Evolutionary conservation across 2,329 filamentous ascomycete species (phyloP).

Genomic region (Paecilomyces formosus): DNA sequence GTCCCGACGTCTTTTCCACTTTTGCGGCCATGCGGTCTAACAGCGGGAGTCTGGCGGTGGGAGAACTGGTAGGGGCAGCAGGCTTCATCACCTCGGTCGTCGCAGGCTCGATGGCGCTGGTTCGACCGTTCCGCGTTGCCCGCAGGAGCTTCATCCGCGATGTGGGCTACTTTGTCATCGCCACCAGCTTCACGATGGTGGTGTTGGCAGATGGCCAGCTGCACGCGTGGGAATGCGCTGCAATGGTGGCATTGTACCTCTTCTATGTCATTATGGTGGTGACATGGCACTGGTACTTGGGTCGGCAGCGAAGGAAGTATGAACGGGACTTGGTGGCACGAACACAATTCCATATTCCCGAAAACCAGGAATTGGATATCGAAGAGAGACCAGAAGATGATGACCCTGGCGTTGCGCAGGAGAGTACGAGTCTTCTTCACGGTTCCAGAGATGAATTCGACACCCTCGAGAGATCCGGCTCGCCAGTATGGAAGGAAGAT

Average conservation of each 20-base stretch:
- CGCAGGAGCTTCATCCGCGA: conserved; percentile 86
- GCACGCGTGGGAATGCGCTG: conserved; percentile 77
- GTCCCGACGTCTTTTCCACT: conserved; percentile 95
- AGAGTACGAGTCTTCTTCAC: conserved; percentile 37
- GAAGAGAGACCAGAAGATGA: conserved; percentile 52
- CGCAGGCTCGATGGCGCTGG: conserved; percentile 91
- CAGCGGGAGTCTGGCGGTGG: conserved; percentile 92
- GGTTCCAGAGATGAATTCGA: conserved; percentile 57
- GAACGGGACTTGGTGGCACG: conserved; percentile 65
- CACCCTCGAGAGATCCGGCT: conserved; percentile 49
- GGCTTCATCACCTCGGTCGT: conserved; percentile 96
- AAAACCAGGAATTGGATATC: conserved; percentile 52
- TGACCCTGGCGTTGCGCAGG: conserved; percentile 38
- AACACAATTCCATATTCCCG: conserved; percentile 61
- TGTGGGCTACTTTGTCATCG: conserved; percentile 82
- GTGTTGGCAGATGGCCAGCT: conserved; percentile 81
- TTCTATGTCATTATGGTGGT: conserved; percentile 88
- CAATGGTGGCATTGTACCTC: conserved; percentile 85
- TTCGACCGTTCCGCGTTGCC: conserved; percentile 89
- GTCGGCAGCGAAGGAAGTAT: conserved; percentile 53
- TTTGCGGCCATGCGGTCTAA: conserved; percentile 97
- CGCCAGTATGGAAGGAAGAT: conserved; percentile 42
- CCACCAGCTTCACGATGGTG: conserved; percentile 77
- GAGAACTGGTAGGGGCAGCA: conserved; percentile 89
- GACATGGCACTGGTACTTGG: conserved; percentile 81